Conservation (phyloP, 108 stramenopile genomes). For the Skeletonema marinoi region DNA sequence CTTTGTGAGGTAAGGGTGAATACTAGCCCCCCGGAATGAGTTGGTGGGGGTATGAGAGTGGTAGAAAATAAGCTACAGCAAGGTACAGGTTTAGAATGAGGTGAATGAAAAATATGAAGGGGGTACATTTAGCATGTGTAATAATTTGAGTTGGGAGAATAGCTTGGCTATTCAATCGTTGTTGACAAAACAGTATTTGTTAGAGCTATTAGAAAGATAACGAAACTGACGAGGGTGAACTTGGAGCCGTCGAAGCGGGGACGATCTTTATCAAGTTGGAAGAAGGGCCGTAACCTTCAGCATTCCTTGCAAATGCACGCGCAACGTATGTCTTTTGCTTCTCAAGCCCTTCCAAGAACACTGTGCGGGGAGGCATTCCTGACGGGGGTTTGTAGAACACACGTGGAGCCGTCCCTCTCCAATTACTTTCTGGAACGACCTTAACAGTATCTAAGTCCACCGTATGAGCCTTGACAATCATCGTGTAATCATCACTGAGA, state of each 20-base stretch:
- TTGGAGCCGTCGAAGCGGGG: slow-evolving; percentile 28
- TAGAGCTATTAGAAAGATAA: background rate
- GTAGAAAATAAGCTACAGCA: too few relatives aligned
- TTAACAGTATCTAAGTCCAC: slow-evolving; percentile 26
- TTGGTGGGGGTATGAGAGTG: too few relatives aligned
- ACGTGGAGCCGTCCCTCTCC: slow-evolving; percentile 47
- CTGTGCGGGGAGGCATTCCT: slow-evolving; percentile 20
- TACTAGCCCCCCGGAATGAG: too few relatives aligned
- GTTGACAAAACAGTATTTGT: too few relatives aligned
- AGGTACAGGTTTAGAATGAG: too few relatives aligned
- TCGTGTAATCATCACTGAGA: slow-evolving; percentile 23
- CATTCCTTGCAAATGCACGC: slow-evolving; percentile 41
- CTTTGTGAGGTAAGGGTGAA: too few relatives aligned
- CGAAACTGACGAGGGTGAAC: slow-evolving; percentile 12
- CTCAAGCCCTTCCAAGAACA: slow-evolving; percentile 21
- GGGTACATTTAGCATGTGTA: too few relatives aligned
- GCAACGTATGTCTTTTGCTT: slow-evolving; percentile 17
- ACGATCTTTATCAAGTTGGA: slow-evolving; percentile 16
- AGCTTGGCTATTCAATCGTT: too few relatives aligned
- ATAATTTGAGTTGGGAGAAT: too few relatives aligned
- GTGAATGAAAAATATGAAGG: too few relatives aligned
- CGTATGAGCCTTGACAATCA: slow-evolving; percentile 40
- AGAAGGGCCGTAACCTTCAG: slow-evolving; percentile 34
- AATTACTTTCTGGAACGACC: slow-evolving; percentile 37
- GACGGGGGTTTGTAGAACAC: slow-evolving; percentile 34